phyloP scores from a whole-genome alignment of 306 rosid genomes.

The Trifolium pratense region DNA sequence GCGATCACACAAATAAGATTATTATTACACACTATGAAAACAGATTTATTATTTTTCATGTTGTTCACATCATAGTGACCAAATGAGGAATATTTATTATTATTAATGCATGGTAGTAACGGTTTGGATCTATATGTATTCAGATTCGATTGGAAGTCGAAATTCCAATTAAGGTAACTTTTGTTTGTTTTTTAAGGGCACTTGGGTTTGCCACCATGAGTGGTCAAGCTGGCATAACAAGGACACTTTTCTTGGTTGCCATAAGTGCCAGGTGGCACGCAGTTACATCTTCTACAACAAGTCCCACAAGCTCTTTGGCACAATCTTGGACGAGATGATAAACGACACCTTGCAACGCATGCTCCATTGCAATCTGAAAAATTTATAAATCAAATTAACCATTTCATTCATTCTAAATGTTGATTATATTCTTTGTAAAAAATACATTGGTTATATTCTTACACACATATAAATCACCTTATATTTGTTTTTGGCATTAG shows the following conservation, averaged over 20 bases:
- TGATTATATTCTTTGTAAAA: no score
- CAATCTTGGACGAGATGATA: slow-evolving; percentile 58
- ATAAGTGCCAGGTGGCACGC: slow-evolving; percentile 77
- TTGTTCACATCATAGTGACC: background rate
- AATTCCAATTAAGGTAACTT: slow-evolving; percentile 4
- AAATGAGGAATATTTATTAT: background rate
- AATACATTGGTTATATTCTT: no score
- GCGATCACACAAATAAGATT: background rate
- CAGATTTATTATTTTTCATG: background rate
- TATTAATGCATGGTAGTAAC: background rate
- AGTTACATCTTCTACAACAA: slow-evolving; percentile 65
- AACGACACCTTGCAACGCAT: slow-evolving; percentile 61
- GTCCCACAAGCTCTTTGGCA: slow-evolving; percentile 75
- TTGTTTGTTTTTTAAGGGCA: slow-evolving; percentile 52
- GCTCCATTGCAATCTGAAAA: slow-evolving; percentile 60
- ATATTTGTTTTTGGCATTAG: no score
- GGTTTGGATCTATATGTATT: background rate
- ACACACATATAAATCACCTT: no score
- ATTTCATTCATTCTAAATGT: background rate
- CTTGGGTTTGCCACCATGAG: slow-evolving; percentile 68
- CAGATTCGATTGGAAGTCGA: background rate
- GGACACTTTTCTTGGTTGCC: slow-evolving; percentile 70
- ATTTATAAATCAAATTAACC: background rate
- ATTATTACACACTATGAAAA: background rate
- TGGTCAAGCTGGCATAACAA: slow-evolving; percentile 69